Base-by-base conservation (phyloP, 139 green algal species). In the Limnomonas spitsbergensis region DNA sequence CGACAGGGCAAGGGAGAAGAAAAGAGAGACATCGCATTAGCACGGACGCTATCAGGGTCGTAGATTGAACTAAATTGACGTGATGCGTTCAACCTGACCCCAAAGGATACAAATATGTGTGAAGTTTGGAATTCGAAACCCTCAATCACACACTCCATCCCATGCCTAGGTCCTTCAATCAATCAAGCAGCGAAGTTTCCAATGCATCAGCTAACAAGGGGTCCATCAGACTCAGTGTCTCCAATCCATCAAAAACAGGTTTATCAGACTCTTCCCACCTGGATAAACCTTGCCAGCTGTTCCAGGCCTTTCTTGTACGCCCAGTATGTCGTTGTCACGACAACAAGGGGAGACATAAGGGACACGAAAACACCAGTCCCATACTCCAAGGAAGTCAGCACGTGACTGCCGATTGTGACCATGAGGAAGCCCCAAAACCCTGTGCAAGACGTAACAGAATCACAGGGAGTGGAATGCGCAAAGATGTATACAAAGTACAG, bases 231-330 rank as follows among this genome's bases (percentile, higher is more conserved):
- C 20, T 61, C 47, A 61, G 20, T 61, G 14, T 61, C 14, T 61
- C 20, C 14, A 14, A 61, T 29, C 47, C 14, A 61, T 61, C 47
- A 61, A 20, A 61, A 61, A 61, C 61, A 71, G 27, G 6, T 71
- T 71, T 7, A 71, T 38, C n/a, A 32, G 24, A 14, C 6, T 35
- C 61, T 71, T 71, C 9, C n/a, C 20, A 61, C 47, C 47, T 61
- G 47, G 14, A 20, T 61, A 20, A 61, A 61, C n/a, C n/a, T 71
- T 71, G 61, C 24, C 61, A 71, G 24, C n/a, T 71, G 61, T 7
- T 71, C 61, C 61, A 71, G 61, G 27, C 61, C 61, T 32, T 38
- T 32, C 61, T 71, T 71, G 61, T 71, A 71, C 6, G 61, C 61
- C 6, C 9, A 20, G 61, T 38, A 71, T 71, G 61, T 71, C 9